Base-by-base conservation (phyloP, 148 eudicot genomes). In the Arbutus unedo region DNA sequence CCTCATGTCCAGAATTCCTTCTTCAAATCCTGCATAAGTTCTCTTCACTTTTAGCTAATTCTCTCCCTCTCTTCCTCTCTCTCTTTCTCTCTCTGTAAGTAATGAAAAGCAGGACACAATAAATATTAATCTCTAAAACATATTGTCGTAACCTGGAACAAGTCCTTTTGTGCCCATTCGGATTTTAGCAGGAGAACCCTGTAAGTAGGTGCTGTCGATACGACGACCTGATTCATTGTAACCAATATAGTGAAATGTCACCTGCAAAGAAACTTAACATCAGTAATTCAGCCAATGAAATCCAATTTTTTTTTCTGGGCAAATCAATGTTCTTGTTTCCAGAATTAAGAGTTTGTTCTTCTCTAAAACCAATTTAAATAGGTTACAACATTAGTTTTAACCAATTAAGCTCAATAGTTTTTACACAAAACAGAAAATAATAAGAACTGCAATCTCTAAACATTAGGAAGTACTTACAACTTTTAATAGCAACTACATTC, bases 161-260 rank as follows among this genome's bases (percentile, higher is more conserved):
- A 96, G 86, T 44, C 90, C 95, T 50, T 96, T 96, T 68, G 93
- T 96, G 49, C 98, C 98, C 91, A 96, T 70, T 45, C 98, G 92
- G 43, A 96, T 90, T 91, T 90, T 96, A 82, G 98, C 98, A 78
- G 98, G 98, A 82, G 92, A 18, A 60, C 96, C 96, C 88, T 94
- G 98, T 77, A 94, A 49, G 89, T 96, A 96, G 64, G 95, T 92
- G 88, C 98, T 96, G 86, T 96, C 98, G 81, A 96, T 96, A 38
- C 98, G 98, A 0, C 98, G 93, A 25, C 98, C 98, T 25, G 98
- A 93, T 88, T 96, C 98, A 82, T 96, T 96, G 81, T 96, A 96
- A 83, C 98, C 98, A 80, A 91, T 74, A 83, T 96, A 96, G 81
- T 96, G 93, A 87, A 96, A 96, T 68, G 82, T 89, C 87, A 96